phyloP scores from a whole-genome alignment of 257 asterid genomes.

The Salvia rosmarinus region DNA sequence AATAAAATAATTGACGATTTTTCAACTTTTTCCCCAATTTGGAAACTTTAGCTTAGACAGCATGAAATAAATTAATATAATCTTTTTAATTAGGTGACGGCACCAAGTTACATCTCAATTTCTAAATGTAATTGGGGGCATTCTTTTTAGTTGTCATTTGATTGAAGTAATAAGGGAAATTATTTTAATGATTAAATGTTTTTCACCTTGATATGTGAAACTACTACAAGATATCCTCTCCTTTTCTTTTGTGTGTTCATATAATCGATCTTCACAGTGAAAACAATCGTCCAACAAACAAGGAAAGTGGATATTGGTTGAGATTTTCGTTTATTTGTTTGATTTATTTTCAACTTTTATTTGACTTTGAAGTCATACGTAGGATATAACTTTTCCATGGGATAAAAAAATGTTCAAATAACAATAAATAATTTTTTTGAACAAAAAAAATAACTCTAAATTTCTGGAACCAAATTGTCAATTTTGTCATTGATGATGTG shows the following conservation, averaged over 20 bases:
- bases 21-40: slow-evolving; percentile 38
- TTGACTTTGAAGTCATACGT: no score
- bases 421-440: no score
- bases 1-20: slow-evolving; percentile 33
- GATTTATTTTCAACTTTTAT: no score
- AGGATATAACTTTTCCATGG: no score
- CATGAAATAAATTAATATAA: slow-evolving; percentile 7
- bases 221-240: background rate
- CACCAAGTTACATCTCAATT: slow-evolving; percentile 24
- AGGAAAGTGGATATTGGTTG: no score
- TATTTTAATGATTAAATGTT: slow-evolving; percentile 6
- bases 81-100: slow-evolving; percentile 18
- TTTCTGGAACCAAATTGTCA: background rate
- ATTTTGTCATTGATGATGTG: slow-evolving; percentile 16
- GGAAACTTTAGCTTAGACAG: slow-evolving; percentile 37
- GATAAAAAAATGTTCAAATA: no score
- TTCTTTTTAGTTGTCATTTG: slow-evolving; percentile 22
- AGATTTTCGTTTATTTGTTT: no score
- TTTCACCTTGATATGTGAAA: slow-evolving; percentile 21
- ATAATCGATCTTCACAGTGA: no score
- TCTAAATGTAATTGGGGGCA: slow-evolving; percentile 2
- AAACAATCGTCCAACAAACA: no score
- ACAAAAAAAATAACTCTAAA: background rate
- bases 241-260: no score
- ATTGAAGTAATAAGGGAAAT: slow-evolving; percentile 9